Evolutionary conservation across 2,329 filamentous ascomycete genomes (phyloP).

Genomic region (Aspergillus pseudonomiae): DNA sequence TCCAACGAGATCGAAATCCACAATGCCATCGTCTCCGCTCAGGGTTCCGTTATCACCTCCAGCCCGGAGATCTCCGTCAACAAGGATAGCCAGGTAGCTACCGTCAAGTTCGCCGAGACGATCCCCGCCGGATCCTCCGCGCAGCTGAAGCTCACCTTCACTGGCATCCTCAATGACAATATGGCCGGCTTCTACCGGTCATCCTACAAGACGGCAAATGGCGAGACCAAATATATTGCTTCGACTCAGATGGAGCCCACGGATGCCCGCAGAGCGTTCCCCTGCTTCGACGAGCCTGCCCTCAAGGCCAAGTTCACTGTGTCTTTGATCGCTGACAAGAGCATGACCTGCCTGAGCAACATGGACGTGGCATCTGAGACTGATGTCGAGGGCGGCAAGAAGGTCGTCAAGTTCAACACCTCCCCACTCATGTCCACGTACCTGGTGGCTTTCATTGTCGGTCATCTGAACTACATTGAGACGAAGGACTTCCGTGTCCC

Average conservation of each 20-base stretch:
- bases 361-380: slow-evolving; percentile 89
- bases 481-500: slow-evolving; percentile 89
- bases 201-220: slow-evolving; percentile 82
- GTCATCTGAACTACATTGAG: slow-evolving; percentile 92
- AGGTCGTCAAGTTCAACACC: slow-evolving; percentile 88
- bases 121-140: slow-evolving; percentile 77
- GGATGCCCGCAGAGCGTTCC: slow-evolving; percentile 88
- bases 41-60: slow-evolving; percentile 60
- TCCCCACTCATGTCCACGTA: slow-evolving; percentile 96
- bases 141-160: slow-evolving; percentile 76
- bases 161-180: slow-evolving; percentile 82
- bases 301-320: slow-evolving; percentile 92
- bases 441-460: slow-evolving; percentile 89
- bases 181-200: slow-evolving; percentile 98
- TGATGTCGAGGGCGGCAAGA: slow-evolving; percentile 71
- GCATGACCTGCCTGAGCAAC: slow-evolving; percentile 90
- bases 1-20: slow-evolving; percentile 84
- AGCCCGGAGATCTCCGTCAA: slow-evolving; percentile 72
- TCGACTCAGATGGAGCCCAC: slow-evolving; percentile 97
- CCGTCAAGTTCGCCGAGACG: slow-evolving; percentile 73
- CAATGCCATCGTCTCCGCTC: slow-evolving; percentile 66
- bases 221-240: slow-evolving; percentile 78
- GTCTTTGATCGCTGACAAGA: slow-evolving; percentile 86
- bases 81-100: slow-evolving; percentile 78
- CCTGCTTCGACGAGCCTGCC: slow-evolving; percentile 94